Conservation (phyloP, 1,139 yeast genomes). For the Sugiyamaella neomexicana region DNA sequence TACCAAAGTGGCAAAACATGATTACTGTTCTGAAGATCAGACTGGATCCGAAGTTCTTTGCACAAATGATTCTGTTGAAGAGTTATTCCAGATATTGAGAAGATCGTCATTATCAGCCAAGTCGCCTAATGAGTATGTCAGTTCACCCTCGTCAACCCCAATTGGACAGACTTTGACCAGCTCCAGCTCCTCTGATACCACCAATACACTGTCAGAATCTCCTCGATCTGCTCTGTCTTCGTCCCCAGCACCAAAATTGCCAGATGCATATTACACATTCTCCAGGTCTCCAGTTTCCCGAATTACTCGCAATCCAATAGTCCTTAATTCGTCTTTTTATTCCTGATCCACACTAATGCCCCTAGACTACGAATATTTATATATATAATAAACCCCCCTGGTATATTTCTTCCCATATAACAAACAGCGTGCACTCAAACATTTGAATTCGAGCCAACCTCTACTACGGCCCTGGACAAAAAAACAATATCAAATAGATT, state of each 20-base stretch:
- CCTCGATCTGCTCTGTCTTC: constrained; percentile 1
- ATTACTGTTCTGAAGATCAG: background rate
- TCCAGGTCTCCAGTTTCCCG: constrained; percentile 34
- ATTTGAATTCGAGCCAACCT: too few relatives aligned
- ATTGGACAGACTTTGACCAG: background rate
- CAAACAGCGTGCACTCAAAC: background rate
- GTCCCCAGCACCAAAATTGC: constrained; percentile 11
- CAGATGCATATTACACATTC: constrained; percentile 16
- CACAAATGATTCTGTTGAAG: constrained; percentile 27
- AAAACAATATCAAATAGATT: background rate
- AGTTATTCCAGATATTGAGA: constrained; percentile 31
- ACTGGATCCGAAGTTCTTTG: background rate
- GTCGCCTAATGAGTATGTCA: background rate
- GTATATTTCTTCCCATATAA: too few relatives aligned
- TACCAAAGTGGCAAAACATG: background rate
- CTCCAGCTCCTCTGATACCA: background rate
- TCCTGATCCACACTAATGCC: constrained; percentile 3
- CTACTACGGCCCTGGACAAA: too few relatives aligned
- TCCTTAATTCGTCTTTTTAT: constrained; percentile 24
- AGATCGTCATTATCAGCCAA: constrained; percentile 20
- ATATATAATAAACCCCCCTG: too few relatives aligned
- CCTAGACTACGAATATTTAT: background rate
- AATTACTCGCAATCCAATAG: constrained; percentile 31
- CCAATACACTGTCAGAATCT: background rate
- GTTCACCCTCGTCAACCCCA: constrained; percentile 8